These are phyloP conservation scores for Colletotrichum tofieldiae DNA, from an alignment of 2,329 filamentous ascomycete genomes.

Conservation along the genomic window DNA sequence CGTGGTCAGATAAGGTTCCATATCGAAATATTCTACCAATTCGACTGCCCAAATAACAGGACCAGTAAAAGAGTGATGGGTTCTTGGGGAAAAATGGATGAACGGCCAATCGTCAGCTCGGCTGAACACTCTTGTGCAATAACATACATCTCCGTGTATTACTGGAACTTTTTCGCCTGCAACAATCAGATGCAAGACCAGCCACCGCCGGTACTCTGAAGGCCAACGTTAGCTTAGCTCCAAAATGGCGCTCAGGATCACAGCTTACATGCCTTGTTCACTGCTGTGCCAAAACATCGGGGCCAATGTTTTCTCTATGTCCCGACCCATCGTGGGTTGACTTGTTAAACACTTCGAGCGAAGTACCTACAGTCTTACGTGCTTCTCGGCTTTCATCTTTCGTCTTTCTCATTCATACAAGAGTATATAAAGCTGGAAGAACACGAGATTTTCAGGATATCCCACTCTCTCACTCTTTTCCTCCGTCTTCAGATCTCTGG, in stretches of 20 bases:
- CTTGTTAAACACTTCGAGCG: background rate
- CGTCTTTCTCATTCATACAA: background rate
- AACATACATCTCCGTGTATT: background rate
- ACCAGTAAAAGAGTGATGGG: background rate
- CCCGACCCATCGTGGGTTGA: background rate
- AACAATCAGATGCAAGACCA: background rate
- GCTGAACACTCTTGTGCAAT: too few relatives aligned
- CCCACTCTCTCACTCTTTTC: background rate
- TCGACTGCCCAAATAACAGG: too few relatives aligned
- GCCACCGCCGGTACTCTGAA: background rate
- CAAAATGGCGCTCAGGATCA: background rate
- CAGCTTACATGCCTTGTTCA: background rate
- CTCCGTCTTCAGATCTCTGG: background rate
- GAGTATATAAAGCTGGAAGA: background rate
- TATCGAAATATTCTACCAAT: background rate
- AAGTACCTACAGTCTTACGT: too few relatives aligned
- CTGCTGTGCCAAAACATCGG: background rate
- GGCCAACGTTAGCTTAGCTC: too few relatives aligned
- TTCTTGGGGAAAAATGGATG: too few relatives aligned
- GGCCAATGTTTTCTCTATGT: background rate
- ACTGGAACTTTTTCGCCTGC: background rate
- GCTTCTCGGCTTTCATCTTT: background rate
- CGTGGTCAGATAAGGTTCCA: background rate
- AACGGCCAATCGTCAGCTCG: too few relatives aligned
- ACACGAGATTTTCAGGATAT: background rate